A percentile compares a stretch with the other conserved stretches of the same genome.
Conservation (phyloP, 495 filamentous ascomycete genomes). For the Amphirosellinia nigrospora region DNA sequence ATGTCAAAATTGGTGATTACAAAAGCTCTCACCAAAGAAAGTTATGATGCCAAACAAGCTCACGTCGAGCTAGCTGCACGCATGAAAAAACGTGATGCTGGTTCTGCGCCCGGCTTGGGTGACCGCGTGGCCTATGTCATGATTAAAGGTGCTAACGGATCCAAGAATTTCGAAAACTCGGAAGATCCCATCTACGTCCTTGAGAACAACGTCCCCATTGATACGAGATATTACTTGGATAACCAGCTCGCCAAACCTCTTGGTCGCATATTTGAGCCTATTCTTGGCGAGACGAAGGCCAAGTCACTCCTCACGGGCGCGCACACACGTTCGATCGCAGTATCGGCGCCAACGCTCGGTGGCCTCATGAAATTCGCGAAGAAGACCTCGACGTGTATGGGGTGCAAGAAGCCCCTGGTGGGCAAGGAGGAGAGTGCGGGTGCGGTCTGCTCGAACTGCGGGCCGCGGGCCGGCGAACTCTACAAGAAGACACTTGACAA, state of each 20-base stretch:
- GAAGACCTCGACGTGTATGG: constrained; percentile 97
- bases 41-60: constrained; percentile 87
- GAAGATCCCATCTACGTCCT: constrained; percentile 97
- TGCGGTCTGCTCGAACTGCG: constrained; percentile 86
- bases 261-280: constrained; percentile 95
- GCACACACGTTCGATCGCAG: constrained; percentile 89
- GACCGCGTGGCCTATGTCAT: constrained; percentile 99
- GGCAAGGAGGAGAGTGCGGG: constrained; percentile 79
- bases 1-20: constrained; percentile 99
- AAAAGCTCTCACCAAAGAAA: constrained; percentile 86
- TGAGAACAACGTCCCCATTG: constrained; percentile 96
- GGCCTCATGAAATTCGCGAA: constrained; percentile 98
- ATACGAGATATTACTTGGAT: constrained; percentile 98
- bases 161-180: constrained; percentile 92
- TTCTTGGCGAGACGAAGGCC: constrained; percentile 89
- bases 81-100: constrained; percentile 95
- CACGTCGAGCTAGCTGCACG: constrained; percentile 92
- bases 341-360: constrained; percentile 86
- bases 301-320: constrained; percentile 82
- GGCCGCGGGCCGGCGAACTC: constrained; percentile 84
- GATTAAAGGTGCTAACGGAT: constrained; percentile 83
- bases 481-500: constrained; percentile 90
- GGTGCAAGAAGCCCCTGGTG: constrained; percentile 93
- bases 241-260: constrained; percentile 97
- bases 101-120: constrained; percentile 91